Evolutionary conservation across 2,329 filamentous ascomycete genomes (phyloP).

Genomic region (Arthrobotrys iridis): DNA sequence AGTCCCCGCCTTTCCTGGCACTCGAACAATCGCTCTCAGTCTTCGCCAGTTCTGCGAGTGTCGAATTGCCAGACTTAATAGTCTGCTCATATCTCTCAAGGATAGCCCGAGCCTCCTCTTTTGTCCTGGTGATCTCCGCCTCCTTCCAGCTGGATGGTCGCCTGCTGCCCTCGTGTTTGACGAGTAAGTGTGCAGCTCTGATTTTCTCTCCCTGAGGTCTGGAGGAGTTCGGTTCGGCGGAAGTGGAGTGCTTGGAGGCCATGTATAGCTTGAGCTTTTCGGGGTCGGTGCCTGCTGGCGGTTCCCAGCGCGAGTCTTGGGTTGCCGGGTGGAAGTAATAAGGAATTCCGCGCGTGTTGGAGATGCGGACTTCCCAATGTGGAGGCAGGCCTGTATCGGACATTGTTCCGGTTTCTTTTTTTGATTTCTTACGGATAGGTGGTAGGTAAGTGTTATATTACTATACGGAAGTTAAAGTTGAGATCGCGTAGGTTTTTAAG

Average conservation of each 20-base stretch:
- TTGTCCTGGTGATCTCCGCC: conserved; percentile 81
- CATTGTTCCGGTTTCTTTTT: conserved; percentile 60
- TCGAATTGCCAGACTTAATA: conserved; percentile 75
- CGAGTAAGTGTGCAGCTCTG: conserved; percentile 86
- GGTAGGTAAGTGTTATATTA: not conserved
- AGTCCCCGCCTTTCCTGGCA: conserved; percentile 89
- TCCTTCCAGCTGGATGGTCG: conserved; percentile 94
- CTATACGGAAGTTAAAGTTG: not conserved
- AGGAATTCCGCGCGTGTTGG: conserved; percentile 96
- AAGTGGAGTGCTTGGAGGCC: conserved; percentile 79
- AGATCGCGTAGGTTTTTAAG: not conserved
- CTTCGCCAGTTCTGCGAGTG: conserved; percentile 83
- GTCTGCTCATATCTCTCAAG: conserved; percentile 77
- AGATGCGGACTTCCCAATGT: conserved; percentile 95
- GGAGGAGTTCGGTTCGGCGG: conserved; percentile 55
- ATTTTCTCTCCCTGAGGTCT: conserved; percentile 76
- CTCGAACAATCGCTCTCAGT: conserved; percentile 96
- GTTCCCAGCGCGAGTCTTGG: conserved; percentile 94
- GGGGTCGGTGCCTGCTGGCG: conserved; percentile 84
- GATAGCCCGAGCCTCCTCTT: conserved; percentile 84
- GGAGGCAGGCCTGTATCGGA: conserved; percentile 81
- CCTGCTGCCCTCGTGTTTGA: conserved; percentile 90
- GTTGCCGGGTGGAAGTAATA: conserved; percentile 97
- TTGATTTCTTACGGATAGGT: not conserved
- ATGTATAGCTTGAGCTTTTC: conserved; percentile 95